Evolutionary conservation across 208 protist species (phyloP).

Genomic region (Phytomonas francai): DNA sequence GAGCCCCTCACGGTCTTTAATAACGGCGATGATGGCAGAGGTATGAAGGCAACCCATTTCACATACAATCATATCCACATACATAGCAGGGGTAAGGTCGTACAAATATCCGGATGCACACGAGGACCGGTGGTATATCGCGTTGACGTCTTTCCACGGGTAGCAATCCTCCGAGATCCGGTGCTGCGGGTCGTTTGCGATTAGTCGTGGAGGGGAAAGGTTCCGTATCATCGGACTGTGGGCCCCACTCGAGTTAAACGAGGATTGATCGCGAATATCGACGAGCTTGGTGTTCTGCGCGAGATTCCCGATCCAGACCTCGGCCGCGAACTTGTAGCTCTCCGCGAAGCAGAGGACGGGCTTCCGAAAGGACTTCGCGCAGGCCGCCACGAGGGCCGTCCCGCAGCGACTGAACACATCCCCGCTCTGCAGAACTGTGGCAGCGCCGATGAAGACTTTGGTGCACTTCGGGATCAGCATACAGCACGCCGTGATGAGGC

Average conservation of each 20-base stretch:
- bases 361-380: slow-evolving; percentile 89
- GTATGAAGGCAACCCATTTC: slow-evolving; percentile 81
- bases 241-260: slow-evolving; percentile 7
- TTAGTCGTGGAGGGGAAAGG: neutral
- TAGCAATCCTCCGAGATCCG: slow-evolving; percentile 7
- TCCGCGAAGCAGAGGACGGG: slow-evolving; percentile 96
- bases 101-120: slow-evolving; percentile 62
- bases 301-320: slow-evolving; percentile 93
- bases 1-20: slow-evolving; percentile 57
- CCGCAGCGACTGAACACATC: slow-evolving; percentile 89
- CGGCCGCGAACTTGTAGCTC: slow-evolving; percentile 97
- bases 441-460: slow-evolving; percentile 92
- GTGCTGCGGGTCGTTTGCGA: slow-evolving; percentile 6
- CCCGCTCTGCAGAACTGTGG: slow-evolving; percentile 92
- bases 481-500: slow-evolving; percentile 88
- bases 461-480: slow-evolving; percentile 93
- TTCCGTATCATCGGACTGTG: slow-evolving; percentile 13
- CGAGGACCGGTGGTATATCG: slow-evolving; percentile 8
- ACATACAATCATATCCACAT: slow-evolving; percentile 81
- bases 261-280: slow-evolving; percentile 28
- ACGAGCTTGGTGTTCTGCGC: slow-evolving; percentile 91
- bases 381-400: slow-evolving; percentile 90
- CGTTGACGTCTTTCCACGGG: neutral
- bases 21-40: slow-evolving; percentile 63
- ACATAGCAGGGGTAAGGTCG: slow-evolving; percentile 67